Conservation (phyloP, 371 early-diverging fungal species). For the Lichtheimia ornata region DNA sequence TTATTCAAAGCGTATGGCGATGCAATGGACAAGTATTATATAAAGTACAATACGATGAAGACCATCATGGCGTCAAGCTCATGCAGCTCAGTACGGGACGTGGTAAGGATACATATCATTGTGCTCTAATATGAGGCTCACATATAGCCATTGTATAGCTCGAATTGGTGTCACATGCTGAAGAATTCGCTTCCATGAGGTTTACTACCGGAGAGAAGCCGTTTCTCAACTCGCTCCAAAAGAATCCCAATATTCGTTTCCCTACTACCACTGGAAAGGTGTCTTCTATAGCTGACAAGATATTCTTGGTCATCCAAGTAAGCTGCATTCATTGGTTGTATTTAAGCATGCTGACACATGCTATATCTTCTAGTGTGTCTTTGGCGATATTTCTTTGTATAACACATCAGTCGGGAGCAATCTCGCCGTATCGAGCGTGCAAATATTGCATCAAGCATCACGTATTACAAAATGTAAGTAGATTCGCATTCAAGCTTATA, state of each 20-base stretch:
- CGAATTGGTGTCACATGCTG: conserved; percentile 36
- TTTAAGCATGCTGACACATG: background rate
- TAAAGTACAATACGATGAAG: conserved; percentile 45
- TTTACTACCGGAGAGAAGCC: conserved; percentile 51
- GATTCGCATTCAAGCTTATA: background rate
- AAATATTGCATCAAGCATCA: conserved; percentile 31
- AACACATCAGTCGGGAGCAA: conserved; percentile 18
- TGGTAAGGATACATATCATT: conserved; percentile 23
- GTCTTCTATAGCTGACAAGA: conserved; percentile 29
- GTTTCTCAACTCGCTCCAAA: conserved; percentile 37
- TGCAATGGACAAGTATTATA: conserved; percentile 57
- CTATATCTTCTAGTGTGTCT: conserved; percentile 27
- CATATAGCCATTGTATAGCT: conserved; percentile 24
- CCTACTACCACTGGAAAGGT: conserved; percentile 31
- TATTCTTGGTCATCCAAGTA: conserved; percentile 44
- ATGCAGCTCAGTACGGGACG: conserved; percentile 27
- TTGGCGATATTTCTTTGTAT: conserved; percentile 40
- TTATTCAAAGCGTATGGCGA: conserved; percentile 35
- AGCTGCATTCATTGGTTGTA: background rate
- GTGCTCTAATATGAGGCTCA: background rate
- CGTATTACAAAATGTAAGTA: conserved; percentile 42
- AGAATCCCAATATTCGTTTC: conserved; percentile 39
- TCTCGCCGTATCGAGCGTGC: conserved; percentile 25
- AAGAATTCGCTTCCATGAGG: conserved; percentile 46
- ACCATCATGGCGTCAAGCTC: conserved; percentile 23